Percentiles rank a stretch among this genome's conserved stretches.
Conservation (phyloP, 202 grass and related monocot species). For the Setaria viridis region DNA sequence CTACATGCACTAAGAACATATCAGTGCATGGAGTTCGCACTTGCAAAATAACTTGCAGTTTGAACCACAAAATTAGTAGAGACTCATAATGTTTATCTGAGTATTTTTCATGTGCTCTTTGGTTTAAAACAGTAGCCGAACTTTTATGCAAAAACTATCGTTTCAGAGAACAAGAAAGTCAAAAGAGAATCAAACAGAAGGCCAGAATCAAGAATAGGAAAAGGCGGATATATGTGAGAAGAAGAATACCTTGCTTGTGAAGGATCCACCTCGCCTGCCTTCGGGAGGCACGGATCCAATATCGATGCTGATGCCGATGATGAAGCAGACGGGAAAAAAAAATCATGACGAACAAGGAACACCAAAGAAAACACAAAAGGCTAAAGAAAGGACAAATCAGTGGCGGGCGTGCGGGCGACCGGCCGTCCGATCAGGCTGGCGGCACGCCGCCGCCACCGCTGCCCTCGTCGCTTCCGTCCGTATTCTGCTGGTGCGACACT, state of each 20-base stretch:
- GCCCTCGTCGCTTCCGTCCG: constrained; percentile 71
- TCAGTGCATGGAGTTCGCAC: not conserved
- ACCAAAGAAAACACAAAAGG: constrained; percentile 35
- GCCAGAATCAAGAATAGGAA: not conserved
- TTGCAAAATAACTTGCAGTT: not conserved
- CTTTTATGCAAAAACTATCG: not conserved
- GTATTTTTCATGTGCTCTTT: not conserved
- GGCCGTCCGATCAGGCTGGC: constrained; percentile 7
- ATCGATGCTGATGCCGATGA: constrained; percentile 34
- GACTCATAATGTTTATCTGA: not conserved
- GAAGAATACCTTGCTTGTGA: constrained; percentile 60
- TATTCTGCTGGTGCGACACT: constrained; percentile 51
- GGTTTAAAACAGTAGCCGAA: not conserved
- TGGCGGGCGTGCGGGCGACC: not conserved
- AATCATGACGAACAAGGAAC: constrained; percentile 47
- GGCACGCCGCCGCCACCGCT: constrained; percentile 50
- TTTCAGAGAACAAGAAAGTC: not conserved
- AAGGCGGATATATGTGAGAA: not conserved
- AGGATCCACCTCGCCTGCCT: constrained; percentile 51
- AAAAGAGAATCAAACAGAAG: not conserved
- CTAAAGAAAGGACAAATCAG: not conserved
- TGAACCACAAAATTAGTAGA: not conserved
- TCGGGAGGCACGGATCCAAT: constrained; percentile 30
- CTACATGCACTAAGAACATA: not conserved
- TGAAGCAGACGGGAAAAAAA: constrained; percentile 39